Percentiles rank a stretch among this genome's conserved stretches.
phyloP scores from a whole-genome alignment of 192 early-diverging fungal species.

The Coemansia sp. region DNA sequence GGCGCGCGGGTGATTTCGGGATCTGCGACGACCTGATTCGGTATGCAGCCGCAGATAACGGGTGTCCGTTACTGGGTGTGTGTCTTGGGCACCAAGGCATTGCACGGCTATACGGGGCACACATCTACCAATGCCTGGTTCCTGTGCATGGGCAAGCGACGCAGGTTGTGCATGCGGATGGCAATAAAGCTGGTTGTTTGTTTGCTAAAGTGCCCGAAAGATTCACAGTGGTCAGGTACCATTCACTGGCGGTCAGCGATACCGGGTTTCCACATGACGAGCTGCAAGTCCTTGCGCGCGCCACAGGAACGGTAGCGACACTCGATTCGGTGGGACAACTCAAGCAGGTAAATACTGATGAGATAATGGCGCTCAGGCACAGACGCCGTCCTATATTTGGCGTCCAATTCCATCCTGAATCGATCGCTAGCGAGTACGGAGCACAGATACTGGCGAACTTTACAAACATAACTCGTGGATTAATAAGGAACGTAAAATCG shows the following conservation, averaged over 20 bases:
- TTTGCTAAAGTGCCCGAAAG: slow-evolving; percentile 64
- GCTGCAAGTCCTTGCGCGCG: slow-evolving; percentile 35
- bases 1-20: slow-evolving; percentile 57
- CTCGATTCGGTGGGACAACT: background rate
- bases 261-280: slow-evolving; percentile 26
- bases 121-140: slow-evolving; percentile 64
- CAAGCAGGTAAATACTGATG: slow-evolving; percentile 2
- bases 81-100: slow-evolving; percentile 96
- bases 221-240: slow-evolving; percentile 87
- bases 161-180: slow-evolving; percentile 25
- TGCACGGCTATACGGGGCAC: slow-evolving; percentile 66
- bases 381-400: slow-evolving; percentile 71
- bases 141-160: slow-evolving; percentile 87
- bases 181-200: slow-evolving; percentile 27
- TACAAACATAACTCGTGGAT: slow-evolving; percentile 6
- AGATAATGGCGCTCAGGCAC: slow-evolving; percentile 85
- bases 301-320: slow-evolving; percentile 11
- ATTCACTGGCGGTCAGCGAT: slow-evolving; percentile 77
- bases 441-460: slow-evolving; percentile 75
- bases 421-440: slow-evolving; percentile 85
- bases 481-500: background rate
- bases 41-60: slow-evolving; percentile 15
- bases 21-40: slow-evolving; percentile 30
- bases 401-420: slow-evolving; percentile 98
- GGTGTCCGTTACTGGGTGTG: slow-evolving; percentile 83